Evolutionary conservation across 176 grass and related monocot species (phyloP).

Genomic region (Oryza nivara): DNA sequence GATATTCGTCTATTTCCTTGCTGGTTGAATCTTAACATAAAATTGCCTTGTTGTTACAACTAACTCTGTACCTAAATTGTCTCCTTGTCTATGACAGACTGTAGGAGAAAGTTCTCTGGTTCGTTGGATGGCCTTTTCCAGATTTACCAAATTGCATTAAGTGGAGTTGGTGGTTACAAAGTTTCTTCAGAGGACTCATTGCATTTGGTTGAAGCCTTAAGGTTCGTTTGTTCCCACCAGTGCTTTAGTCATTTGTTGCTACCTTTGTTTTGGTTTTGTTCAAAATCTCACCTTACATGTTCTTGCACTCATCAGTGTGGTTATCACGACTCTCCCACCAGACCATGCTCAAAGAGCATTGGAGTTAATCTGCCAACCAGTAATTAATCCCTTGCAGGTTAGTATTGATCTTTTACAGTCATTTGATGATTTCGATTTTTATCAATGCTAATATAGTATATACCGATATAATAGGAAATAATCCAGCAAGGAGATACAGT

Average conservation of each 20-base stretch:
- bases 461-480: conserved; percentile 66
- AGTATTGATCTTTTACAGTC: conserved; percentile 31
- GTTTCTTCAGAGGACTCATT: conserved; percentile 95
- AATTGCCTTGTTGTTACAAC: conserved; percentile 8
- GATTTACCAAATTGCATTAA: conserved; percentile 93
- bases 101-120: conserved; percentile 80
- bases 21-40: background rate
- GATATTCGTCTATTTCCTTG: conserved; percentile 9
- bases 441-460: conserved; percentile 42
- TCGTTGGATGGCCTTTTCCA: conserved; percentile 93
- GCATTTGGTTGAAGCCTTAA: conserved; percentile 99
- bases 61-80: conserved; percentile 28
- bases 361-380: conserved; percentile 87
- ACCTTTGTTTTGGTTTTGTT: conserved; percentile 22
- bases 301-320: conserved; percentile 57
- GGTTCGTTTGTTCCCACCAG: conserved; percentile 52
- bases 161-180: conserved; percentile 97
- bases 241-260: conserved; percentile 22
- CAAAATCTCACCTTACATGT: conserved; percentile 27
- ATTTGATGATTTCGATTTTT: background rate
- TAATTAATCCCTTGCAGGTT: conserved; percentile 83
- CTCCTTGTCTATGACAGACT: conserved; percentile 60
- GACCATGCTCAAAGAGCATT: conserved; percentile 84
- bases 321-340: conserved; percentile 74
- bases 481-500: conserved; percentile 72